Percentiles rank a stretch among this genome's conserved stretches.
Evolutionary conservation across 148 eudicot species (phyloP).

Genomic region (Camellia japonica): DNA sequence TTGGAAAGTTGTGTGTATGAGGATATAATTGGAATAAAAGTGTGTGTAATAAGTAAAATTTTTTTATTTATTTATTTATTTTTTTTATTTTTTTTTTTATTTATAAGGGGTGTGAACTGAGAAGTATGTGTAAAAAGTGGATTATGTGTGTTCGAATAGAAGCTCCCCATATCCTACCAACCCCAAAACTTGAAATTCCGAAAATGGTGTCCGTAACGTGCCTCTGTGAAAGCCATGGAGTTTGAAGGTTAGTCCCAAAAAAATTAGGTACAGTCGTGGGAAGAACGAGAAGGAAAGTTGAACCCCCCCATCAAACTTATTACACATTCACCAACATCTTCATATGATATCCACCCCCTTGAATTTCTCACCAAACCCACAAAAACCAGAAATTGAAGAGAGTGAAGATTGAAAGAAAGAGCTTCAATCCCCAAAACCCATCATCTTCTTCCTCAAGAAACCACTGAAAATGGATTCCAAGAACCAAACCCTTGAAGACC

Average conservation of each 20-base stretch:
- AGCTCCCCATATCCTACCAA: background rate
- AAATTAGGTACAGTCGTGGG: background rate
- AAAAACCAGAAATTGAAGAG: background rate
- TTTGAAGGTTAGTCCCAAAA: background rate
- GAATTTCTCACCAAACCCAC: background rate
- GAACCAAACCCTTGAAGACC: slow-evolving; percentile 19
- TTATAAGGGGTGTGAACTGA: too few species aligned
- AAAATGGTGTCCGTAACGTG: background rate
- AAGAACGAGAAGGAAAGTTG: background rate
- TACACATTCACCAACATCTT: background rate
- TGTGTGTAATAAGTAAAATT: too few species aligned
- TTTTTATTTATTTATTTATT: too few species aligned
- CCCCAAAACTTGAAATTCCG: background rate
- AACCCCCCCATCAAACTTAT: background rate
- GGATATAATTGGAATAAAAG: too few species aligned
- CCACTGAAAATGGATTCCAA: slow-evolving; percentile 21
- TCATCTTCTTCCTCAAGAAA: background rate
- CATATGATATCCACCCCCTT: background rate
- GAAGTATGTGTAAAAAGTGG: too few species aligned
- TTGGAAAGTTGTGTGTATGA: too few species aligned
- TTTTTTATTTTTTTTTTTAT: too few species aligned
- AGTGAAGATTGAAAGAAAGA: background rate
- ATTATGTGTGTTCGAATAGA: too few species aligned
- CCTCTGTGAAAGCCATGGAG: background rate
- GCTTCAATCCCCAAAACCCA: background rate